Evolutionary conservation across 2,329 filamentous ascomycete species (phyloP), one percentile per base, ranked within the genome.

Genomic region (Clarireedia sp.): DNA sequence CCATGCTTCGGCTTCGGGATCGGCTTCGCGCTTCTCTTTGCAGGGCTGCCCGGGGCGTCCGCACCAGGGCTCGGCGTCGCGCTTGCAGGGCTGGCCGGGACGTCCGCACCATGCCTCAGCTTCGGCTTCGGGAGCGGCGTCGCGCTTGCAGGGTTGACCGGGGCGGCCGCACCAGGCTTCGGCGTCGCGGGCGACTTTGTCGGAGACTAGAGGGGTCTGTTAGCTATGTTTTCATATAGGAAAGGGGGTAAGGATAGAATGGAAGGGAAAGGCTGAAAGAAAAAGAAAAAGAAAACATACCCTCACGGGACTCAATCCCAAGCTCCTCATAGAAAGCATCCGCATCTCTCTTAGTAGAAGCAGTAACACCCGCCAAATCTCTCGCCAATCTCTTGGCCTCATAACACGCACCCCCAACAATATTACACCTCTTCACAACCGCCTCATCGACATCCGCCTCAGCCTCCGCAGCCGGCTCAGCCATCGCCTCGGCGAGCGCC

Each of bases 81-180:
- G 57, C 52, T 58, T 60, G 24, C 60, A 62, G n/a, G 57, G 55
- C 40, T 60, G 59, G 9, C 60, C 57, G 3, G 54, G 57, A 4
- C 48, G 37, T 16, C 54, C 54, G 24, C 61, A 61, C n/a, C 54
- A 65, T 37, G 64, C 56, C 21, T 57, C 24, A 6, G 24, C 57
- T 24, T 57, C 59, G 40, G 60, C 57, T 14, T 66, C 45, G 9
- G 62, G 61, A 51, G 5, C 8, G 29, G 29, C 29, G 8, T 68
- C 66, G 37, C 54, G 55, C 12, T 38, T 38, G 19, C 63, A 66
- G 10, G 57, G 57, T 49, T 66, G 60, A 16, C 66, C 66, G 8
- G 55, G 54, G 4, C 54, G 55, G 14, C 58, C 53, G 46, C 65
- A 68, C 65, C 63, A 66, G 19, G 69, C 54, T 26, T 52, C 57